A percentile compares a stretch with the other conserved stretches of the same genome.
Conservation (phyloP, 1,284 basidiomycete species). For the Rhodotorula sp. region DNA sequence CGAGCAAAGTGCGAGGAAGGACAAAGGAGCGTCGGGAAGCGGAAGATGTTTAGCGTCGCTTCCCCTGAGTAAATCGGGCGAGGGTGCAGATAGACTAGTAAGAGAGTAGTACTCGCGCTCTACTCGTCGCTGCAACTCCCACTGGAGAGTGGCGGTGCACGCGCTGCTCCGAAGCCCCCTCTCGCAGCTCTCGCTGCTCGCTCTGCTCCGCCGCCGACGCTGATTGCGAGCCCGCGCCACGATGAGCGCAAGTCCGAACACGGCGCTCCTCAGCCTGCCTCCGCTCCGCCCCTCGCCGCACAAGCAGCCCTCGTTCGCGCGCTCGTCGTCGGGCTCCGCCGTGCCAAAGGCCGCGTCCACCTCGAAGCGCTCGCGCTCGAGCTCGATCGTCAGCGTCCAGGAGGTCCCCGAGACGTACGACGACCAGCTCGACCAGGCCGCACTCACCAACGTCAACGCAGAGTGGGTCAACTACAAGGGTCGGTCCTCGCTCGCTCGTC, state of each 20-base stretch:
- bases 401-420: constrained; percentile 53
- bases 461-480: constrained; percentile 99
- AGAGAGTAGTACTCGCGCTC: too few relatives aligned
- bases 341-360: neutral
- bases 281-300: constrained; percentile 27
- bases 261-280: constrained; percentile 15
- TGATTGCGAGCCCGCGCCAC: too few relatives aligned
- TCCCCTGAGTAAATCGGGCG: too few relatives aligned
- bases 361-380: constrained; percentile 24
- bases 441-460: constrained; percentile 76
- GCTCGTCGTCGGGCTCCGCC: neutral
- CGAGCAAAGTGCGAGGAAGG: too few relatives aligned
- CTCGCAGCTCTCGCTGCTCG: neutral
- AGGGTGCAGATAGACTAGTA: too few relatives aligned
- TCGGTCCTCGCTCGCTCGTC: constrained; percentile 62
- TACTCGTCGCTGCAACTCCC: too few relatives aligned
- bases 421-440: constrained; percentile 52
- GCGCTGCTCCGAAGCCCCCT: neutral
- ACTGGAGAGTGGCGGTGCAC: too few relatives aligned
- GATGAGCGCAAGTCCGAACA: constrained; percentile 19
- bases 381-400: constrained; percentile 51
- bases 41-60: too few relatives aligned
- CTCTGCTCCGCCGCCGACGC: neutral
- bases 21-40: too few relatives aligned
- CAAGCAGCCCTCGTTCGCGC: constrained; percentile 17